These are phyloP conservation scores for Plasmodium blacklocki DNA, from an alignment of 169 alveolate genomes.

Conservation along the genomic window DNA sequence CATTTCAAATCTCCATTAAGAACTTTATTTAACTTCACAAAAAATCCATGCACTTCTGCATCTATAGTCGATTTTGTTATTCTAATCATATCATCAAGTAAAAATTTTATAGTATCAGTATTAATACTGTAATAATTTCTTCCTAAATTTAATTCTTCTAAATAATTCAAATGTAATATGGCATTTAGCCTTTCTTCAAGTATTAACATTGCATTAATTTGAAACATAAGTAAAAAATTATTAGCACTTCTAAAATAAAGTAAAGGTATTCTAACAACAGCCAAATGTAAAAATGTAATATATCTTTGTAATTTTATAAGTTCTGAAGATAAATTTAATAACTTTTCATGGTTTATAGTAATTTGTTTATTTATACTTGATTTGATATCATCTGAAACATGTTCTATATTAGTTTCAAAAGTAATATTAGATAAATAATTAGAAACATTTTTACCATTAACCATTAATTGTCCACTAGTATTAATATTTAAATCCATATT, in stretches of 20 bases:
- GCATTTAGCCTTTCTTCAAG: constrained; percentile 16
- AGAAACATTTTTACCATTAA: neutral
- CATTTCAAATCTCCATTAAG: constrained; percentile 39
- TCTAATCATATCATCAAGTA: constrained; percentile 25
- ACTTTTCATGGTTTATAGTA: too few relatives aligned
- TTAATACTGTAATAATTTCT: neutral
- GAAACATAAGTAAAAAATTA: constrained; percentile 29
- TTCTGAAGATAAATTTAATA: too few relatives aligned
- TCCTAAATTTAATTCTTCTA: constrained; percentile 4
- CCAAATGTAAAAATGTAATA: neutral
- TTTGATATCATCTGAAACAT: neutral
- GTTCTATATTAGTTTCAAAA: neutral
- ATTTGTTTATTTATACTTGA: constrained; percentile 7
- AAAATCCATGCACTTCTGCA: constrained; percentile 8
- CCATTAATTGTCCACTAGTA: constrained; percentile 5
- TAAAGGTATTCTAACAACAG: constrained; percentile 25
- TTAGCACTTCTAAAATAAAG: constrained; percentile 7
- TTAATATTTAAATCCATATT: constrained; percentile 12
- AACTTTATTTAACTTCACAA: constrained; percentile 20
- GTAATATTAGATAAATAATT: constrained; percentile 7
- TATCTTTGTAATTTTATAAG: too few relatives aligned
- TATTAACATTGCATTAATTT: constrained; percentile 23
- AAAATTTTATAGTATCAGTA: neutral
- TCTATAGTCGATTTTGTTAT: constrained; percentile 18
- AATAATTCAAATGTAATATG: constrained; percentile 1